A percentile compares a stretch with the other conserved stretches of the same genome.
Conservation (phyloP, 2,329 filamentous ascomycete species). For the Plenodomus tracheiphilus region DNA sequence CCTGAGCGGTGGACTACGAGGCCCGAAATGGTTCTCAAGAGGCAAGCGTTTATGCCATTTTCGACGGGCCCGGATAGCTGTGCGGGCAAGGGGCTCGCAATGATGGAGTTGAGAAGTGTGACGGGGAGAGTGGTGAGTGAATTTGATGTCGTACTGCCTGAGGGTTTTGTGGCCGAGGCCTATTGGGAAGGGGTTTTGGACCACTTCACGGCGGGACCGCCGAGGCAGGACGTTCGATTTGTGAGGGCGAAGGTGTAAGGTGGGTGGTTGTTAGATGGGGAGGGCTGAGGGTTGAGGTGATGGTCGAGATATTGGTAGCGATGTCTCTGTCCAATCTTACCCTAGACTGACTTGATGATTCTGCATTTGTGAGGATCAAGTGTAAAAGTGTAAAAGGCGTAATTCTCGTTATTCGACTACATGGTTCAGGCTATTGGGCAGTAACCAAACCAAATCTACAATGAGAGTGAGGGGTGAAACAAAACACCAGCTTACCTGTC, state of each 20-base stretch:
- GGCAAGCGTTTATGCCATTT: conserved; percentile 70
- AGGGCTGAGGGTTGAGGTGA: no score
- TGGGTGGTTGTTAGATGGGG: no score
- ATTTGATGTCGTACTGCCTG: conserved; percentile 53
- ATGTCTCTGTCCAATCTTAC: no score
- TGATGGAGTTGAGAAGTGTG: conserved; percentile 65
- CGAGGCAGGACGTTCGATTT: conserved; percentile 19
- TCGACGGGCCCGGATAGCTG: conserved; percentile 68
- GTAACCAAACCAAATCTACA: no score
- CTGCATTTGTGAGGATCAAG: no score
- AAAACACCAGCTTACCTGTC: no score
- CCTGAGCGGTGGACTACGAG: conserved; percentile 27
- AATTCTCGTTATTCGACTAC: no score
- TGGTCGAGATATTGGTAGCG: no score
- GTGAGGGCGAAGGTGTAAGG: conserved; percentile 1
- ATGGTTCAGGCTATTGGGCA: no score
- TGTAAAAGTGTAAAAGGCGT: no score
- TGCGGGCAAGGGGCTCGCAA: conserved; percentile 67
- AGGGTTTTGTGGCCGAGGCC: conserved; percentile 16
- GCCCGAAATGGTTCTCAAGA: conserved; percentile 22
- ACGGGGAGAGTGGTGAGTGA: conserved; percentile 61
- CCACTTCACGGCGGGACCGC: conserved; percentile 29
- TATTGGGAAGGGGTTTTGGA: conserved; percentile 26
- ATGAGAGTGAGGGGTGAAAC: no score
- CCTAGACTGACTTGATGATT: no score